phyloP scores from a whole-genome alignment of 257 asterid species.

The Solanum bulbocastanum region DNA sequence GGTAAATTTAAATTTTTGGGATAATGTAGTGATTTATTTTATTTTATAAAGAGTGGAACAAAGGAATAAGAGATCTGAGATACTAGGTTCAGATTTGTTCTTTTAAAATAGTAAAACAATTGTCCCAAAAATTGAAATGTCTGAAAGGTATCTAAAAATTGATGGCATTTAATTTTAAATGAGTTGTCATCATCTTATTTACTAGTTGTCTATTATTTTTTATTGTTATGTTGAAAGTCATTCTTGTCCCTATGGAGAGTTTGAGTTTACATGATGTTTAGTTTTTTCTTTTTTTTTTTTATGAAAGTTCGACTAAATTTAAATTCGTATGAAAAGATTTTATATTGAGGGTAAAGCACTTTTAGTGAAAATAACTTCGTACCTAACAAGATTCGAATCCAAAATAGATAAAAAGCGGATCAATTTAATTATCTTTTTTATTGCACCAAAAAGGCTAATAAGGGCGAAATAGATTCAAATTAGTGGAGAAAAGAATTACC shows the following conservation, averaged over 20 bases:
- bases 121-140: background rate
- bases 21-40: background rate
- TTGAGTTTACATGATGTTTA: background rate
- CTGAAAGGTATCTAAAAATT: background rate
- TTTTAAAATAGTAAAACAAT: background rate
- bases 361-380: background rate
- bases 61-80: background rate
- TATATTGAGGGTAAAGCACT: accelerated
- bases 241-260: background rate
- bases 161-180: background rate
- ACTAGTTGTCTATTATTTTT: background rate
- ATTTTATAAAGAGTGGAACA: background rate
- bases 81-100: background rate
- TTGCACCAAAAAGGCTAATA: background rate
- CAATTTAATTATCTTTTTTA: too few species aligned
- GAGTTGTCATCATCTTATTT: background rate
- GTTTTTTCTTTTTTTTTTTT: background rate
- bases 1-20: background rate
- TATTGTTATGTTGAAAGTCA: background rate
- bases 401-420: background rate
- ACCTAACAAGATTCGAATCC: background rate
- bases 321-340: accelerated
- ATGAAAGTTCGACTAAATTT: background rate
- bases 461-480: background rate
- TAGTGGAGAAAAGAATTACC: background rate